phyloP scores from a whole-genome alignment of 371 early-diverging fungal genomes.

The Actinomucor elegans region DNA sequence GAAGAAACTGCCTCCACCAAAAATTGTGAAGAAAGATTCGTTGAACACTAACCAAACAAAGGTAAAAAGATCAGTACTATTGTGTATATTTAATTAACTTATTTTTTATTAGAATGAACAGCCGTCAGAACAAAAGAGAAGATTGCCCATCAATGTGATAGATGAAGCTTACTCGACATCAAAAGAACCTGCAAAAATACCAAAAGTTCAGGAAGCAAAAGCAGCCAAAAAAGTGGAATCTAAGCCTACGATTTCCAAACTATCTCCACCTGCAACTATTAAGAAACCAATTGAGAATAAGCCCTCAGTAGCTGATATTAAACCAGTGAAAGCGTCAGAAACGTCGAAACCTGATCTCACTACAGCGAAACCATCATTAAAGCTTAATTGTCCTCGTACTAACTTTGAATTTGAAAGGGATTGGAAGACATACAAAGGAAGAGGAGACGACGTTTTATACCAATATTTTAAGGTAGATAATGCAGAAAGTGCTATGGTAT shows the following conservation, averaged over 20 bases:
- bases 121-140: slow-evolving; percentile 1
- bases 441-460: slow-evolving; percentile 55
- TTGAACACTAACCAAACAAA: background rate
- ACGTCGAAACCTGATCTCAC: background rate
- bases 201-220: background rate
- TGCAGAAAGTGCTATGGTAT: background rate
- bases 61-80: too few relatives aligned
- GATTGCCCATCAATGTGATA: slow-evolving; percentile 31
- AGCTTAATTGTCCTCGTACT: slow-evolving; percentile 47
- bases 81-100: too few relatives aligned
- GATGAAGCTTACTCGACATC: slow-evolving; percentile 19
- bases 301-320: background rate
- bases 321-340: background rate
- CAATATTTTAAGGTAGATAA: slow-evolving; percentile 65
- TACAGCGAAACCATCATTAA: background rate
- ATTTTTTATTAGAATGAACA: background rate
- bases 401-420: slow-evolving; percentile 78
- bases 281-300: background rate
- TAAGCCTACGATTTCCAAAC: background rate
- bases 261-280: background rate
- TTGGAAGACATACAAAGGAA: slow-evolving; percentile 64
- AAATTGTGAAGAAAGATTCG: background rate
- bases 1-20: slow-evolving; percentile 31
- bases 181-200: background rate
- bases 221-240: background rate